phyloP scores from a whole-genome alignment of 176 grass and related monocot genomes.

The Raddia distichophylla region DNA sequence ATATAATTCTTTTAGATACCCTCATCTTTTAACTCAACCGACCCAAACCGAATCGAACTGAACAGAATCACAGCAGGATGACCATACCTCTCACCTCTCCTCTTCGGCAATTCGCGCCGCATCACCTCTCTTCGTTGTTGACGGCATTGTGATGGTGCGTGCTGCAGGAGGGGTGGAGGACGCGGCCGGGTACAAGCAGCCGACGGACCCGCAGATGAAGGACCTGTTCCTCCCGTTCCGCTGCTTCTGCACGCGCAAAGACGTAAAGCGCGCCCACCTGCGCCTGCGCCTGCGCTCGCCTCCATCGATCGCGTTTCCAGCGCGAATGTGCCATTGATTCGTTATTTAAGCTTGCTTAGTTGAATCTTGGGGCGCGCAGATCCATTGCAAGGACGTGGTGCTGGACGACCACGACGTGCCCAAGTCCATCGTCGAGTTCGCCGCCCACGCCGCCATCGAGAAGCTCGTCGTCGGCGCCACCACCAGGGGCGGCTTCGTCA shows the following conservation, averaged over 20 bases:
- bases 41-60: too few species aligned
- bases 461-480: conserved; percentile 75
- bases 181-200: conserved; percentile 60
- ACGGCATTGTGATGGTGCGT: background rate
- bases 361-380: conserved; percentile 32
- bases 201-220: conserved; percentile 60
- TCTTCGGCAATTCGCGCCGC: too few species aligned
- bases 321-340: background rate
- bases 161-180: conserved; percentile 48
- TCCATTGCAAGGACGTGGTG: conserved; percentile 77
- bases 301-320: background rate
- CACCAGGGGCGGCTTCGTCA: conserved; percentile 59
- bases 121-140: too few species aligned
- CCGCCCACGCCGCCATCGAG: conserved; percentile 60
- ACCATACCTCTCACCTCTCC: too few species aligned
- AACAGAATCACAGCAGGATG: too few species aligned
- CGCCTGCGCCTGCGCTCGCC: too few species aligned
- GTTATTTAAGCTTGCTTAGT: background rate
- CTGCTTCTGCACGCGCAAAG: conserved; percentile 98
- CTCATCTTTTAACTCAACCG: too few species aligned
- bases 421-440: conserved; percentile 78
- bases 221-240: conserved; percentile 89
- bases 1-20: too few species aligned
- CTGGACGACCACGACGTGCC: conserved; percentile 76
- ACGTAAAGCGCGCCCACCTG: conserved; percentile 39